Percentiles rank a stretch among this genome's conserved stretches.
Conservation (phyloP, 495 filamentous ascomycete genomes). For the Amphirosellinia nigrospora region DNA sequence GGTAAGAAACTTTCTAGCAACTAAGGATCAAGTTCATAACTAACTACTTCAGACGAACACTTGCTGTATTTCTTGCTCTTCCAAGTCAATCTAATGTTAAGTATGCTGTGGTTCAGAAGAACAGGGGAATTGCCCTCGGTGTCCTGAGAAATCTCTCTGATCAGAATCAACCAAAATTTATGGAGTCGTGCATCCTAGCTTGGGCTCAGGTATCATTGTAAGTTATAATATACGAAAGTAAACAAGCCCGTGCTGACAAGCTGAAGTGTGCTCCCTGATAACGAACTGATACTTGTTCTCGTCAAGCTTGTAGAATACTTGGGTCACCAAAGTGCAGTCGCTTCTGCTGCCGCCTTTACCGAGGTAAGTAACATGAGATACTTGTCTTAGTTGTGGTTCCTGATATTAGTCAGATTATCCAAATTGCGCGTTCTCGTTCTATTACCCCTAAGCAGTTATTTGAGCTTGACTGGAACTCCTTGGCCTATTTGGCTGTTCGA, state of each 20-base stretch:
- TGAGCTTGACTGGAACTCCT: constrained; percentile 82
- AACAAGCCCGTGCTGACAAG: constrained; percentile 21
- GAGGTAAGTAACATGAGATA: constrained; percentile 61
- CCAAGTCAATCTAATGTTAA: constrained; percentile 49
- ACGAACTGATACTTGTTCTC: constrained; percentile 84
- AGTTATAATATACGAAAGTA: constrained; percentile 14
- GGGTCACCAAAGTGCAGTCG: constrained; percentile 78
- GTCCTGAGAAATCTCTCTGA: constrained; percentile 74
- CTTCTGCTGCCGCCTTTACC: constrained; percentile 79
- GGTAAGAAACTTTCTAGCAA: constrained; percentile 50
- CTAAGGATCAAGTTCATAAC: constrained; percentile 21
- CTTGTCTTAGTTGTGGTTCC: neutral
- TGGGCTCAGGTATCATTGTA: constrained; percentile 80
- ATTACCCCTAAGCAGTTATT: constrained; percentile 70
- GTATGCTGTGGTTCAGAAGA: constrained; percentile 55
- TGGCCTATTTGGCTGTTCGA: constrained; percentile 80
- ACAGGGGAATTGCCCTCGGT: constrained; percentile 70
- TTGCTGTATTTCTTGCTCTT: constrained; percentile 68
- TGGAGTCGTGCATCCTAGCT: constrained; percentile 85
- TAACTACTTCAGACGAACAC: constrained; percentile 61
- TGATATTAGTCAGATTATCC: constrained; percentile 50
- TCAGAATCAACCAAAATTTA: constrained; percentile 63
- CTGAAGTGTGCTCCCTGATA: constrained; percentile 54
- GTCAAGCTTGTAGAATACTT: constrained; percentile 84
- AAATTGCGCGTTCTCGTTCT: constrained; percentile 66